A percentile compares a stretch with the other conserved stretches of the same genome.
These are phyloP conservation scores for Leccinum pachyderme DNA, from an alignment of 1,284 basidiomycete genomes.

Conservation along the genomic window DNA sequence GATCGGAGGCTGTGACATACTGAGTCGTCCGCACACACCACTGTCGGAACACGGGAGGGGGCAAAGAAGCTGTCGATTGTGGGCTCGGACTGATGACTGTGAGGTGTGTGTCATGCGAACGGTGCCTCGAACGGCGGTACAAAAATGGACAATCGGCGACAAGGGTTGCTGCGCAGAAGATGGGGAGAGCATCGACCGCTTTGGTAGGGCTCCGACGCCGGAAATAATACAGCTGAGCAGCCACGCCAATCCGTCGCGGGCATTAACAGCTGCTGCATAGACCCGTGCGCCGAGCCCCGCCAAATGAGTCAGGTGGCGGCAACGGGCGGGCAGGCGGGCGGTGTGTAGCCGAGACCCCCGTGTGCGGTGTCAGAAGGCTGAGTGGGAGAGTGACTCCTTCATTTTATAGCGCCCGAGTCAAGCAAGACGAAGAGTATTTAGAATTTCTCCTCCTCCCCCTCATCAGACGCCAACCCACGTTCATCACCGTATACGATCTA, in stretches of 20 bases:
- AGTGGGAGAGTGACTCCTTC: constrained; percentile 27
- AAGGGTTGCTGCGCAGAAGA: constrained; percentile 4
- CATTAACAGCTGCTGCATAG: not conserved
- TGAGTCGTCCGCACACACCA: not conserved
- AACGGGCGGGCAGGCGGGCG: constrained; percentile 8
- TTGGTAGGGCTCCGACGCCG: not conserved
- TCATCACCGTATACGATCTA: constrained; percentile 24
- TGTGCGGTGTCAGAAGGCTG: constrained; percentile 21
- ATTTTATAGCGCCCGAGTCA: constrained; percentile 30
- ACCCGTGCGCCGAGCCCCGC: not conserved
- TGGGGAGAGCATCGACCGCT: constrained; percentile 2
- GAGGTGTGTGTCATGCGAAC: not conserved
- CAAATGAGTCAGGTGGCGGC: constrained; percentile 10
- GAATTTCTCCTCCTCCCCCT: constrained; percentile 4
- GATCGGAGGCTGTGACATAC: not conserved
- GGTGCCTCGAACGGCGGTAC: not conserved
- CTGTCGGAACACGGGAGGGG: not conserved
- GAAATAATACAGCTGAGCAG: constrained; percentile 5
- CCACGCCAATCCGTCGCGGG: not conserved
- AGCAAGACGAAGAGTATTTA: constrained; percentile 21
- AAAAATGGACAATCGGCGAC: constrained; percentile 1
- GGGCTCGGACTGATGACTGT: not conserved
- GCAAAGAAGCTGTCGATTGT: not conserved
- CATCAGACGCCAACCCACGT: constrained; percentile 9
- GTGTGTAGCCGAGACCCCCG: constrained; percentile 20